Conservation (phyloP, 1,284 basidiomycete genomes). For the Rhodotorula sp. region DNA sequence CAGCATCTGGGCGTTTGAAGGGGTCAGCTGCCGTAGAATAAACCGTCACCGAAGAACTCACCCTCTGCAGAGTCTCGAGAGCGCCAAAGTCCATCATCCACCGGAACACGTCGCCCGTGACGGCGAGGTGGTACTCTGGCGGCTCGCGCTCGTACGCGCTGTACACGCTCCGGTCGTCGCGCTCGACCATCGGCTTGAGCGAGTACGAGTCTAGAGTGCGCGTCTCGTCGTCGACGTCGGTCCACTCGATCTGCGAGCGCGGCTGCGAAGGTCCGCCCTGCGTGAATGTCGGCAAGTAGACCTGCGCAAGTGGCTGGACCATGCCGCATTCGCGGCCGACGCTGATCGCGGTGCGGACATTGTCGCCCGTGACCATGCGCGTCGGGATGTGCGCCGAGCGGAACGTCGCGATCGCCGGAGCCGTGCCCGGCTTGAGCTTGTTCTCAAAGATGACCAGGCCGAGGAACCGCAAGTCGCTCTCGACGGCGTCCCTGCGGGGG, state of each 20-base stretch:
- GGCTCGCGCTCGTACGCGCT: constrained; percentile 40
- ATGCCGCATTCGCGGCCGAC: constrained; percentile 93
- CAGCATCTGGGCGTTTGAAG: constrained; percentile 70
- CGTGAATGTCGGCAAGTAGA: constrained; percentile 83
- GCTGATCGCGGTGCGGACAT: constrained; percentile 92
- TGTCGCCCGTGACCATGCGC: constrained; percentile 98
- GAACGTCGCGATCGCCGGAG: constrained; percentile 85
- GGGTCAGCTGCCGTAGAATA: background rate
- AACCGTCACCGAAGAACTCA: constrained; percentile 50
- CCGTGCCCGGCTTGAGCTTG: constrained; percentile 90
- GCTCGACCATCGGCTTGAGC: constrained; percentile 67
- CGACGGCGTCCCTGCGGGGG: constrained; percentile 77
- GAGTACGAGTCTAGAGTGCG: constrained; percentile 87
- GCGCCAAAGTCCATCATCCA: constrained; percentile 98
- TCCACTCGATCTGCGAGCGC: constrained; percentile 78
- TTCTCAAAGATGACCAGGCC: constrained; percentile 99
- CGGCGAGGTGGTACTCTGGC: constrained; percentile 86
- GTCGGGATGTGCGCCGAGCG: constrained; percentile 87
- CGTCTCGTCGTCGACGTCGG: constrained; percentile 80
- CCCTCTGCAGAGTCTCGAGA: constrained; percentile 86
- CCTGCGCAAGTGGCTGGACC: constrained; percentile 81
- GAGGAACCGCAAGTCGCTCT: constrained; percentile 84
- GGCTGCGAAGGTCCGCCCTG: constrained; percentile 64
- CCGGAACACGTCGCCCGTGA: constrained; percentile 96
- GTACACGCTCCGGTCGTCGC: constrained; percentile 48